A percentile compares a stretch with the other conserved stretches of the same genome.
Evolutionary conservation across 2,329 filamentous ascomycete genomes (phyloP).

Genomic region (Beauveria brongniartii): DNA sequence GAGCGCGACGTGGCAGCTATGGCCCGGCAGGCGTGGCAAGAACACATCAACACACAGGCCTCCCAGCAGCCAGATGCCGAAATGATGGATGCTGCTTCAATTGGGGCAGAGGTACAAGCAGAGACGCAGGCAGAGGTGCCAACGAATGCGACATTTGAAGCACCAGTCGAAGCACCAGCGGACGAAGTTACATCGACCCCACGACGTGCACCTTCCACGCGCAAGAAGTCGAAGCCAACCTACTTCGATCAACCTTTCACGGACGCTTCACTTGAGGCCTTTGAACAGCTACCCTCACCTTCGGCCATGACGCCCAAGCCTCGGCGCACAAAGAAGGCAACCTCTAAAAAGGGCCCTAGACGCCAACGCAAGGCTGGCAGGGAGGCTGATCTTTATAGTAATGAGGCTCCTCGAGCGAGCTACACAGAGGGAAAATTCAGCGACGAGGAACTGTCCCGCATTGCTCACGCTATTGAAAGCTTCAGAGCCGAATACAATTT

Average conservation of each 20-base stretch:
- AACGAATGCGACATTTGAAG: neutral
- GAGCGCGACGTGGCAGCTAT: slow-evolving; percentile 22
- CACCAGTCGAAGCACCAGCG: neutral
- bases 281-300: slow-evolving; percentile 24
- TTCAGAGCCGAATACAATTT: slow-evolving; percentile 37
- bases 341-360: neutral
- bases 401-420: slow-evolving; percentile 14
- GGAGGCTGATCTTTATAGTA: slow-evolving; percentile 17
- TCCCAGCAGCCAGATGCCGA: slow-evolving; percentile 10
- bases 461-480: slow-evolving; percentile 33
- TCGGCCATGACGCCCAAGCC: slow-evolving; percentile 17
- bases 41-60: slow-evolving; percentile 23
- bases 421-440: slow-evolving; percentile 35
- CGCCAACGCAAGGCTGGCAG: neutral
- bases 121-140: slow-evolving; percentile 9
- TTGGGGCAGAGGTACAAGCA: slow-evolving; percentile 10
- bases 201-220: slow-evolving; percentile 26
- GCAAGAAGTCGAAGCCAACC: slow-evolving; percentile 42
- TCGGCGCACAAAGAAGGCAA: slow-evolving; percentile 4
- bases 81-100: slow-evolving; percentile 13
- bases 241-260: slow-evolving; percentile 30
- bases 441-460: slow-evolving; percentile 32
- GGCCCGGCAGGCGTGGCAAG: slow-evolving; percentile 28
- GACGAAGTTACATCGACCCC: slow-evolving; percentile 9
- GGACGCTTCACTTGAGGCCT: slow-evolving; percentile 13